These are phyloP conservation scores for Gossypium trilobum DNA, from an alignment of 441 rosid genomes.

Conservation along the genomic window DNA sequence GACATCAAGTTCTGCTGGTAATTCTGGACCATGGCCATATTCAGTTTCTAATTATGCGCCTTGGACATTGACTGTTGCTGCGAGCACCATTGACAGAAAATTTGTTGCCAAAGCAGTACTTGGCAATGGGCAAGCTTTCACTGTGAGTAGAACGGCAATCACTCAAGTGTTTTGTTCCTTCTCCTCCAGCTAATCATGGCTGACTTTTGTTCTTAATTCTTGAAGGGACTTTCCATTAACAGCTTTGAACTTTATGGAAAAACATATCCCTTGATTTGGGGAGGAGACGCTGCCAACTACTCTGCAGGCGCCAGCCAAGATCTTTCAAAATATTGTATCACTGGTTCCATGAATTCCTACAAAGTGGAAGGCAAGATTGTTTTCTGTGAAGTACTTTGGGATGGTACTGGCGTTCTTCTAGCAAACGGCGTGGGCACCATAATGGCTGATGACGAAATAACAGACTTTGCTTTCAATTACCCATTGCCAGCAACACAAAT, in stretches of 20 bases:
- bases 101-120: constrained; percentile 26
- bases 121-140: constrained; percentile 25
- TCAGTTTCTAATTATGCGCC: constrained; percentile 24
- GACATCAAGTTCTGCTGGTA: constrained; percentile 28
- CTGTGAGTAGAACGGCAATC: constrained; percentile 15
- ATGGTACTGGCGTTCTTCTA: constrained; percentile 13
- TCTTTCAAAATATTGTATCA: constrained; percentile 22
- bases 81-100: constrained; percentile 28
- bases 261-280: constrained; percentile 33
- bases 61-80: constrained; percentile 28
- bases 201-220: neutral
- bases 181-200: neutral
- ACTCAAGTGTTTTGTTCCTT: neutral
- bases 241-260: constrained; percentile 27
- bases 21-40: constrained; percentile 21
- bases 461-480: constrained; percentile 28
- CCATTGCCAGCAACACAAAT: constrained; percentile 28
- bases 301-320: constrained; percentile 23
- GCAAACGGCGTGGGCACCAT: constrained; percentile 27
- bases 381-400: constrained; percentile 20
- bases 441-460: constrained; percentile 21
- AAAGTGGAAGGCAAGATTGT: constrained; percentile 23
- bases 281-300: constrained; percentile 42
- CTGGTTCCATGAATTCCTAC: constrained; percentile 26
- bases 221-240: constrained; percentile 42